Evolutionary conservation across 2,329 filamentous ascomycete genomes (phyloP).

Genomic region (Dactylellina haptotyla): DNA sequence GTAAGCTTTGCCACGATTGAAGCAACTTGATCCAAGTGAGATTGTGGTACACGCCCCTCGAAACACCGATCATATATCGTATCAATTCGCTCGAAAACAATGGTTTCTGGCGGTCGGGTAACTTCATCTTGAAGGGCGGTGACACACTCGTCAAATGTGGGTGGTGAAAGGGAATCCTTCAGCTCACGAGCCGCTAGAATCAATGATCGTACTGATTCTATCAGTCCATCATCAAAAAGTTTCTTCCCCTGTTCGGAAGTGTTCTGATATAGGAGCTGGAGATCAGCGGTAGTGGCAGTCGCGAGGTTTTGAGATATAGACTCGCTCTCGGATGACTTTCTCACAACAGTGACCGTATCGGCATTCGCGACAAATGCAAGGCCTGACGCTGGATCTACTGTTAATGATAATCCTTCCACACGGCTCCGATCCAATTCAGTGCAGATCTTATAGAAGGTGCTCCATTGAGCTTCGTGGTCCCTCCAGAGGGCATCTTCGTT

Average conservation of each 20-base stretch:
- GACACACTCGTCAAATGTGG: slow-evolving; percentile 74
- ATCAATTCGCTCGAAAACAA: slow-evolving; percentile 78
- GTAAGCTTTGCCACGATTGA: slow-evolving; percentile 25
- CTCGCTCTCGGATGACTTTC: slow-evolving; percentile 82
- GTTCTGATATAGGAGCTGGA: slow-evolving; percentile 54
- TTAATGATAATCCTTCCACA: slow-evolving; percentile 81
- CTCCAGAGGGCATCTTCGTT: slow-evolving; percentile 75
- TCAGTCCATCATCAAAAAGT: slow-evolving; percentile 41
- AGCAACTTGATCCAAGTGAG: slow-evolving; percentile 67
- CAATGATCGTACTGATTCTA: slow-evolving; percentile 61
- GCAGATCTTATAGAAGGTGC: slow-evolving; percentile 85
- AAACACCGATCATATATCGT: slow-evolving; percentile 82
- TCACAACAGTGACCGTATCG: slow-evolving; percentile 80
- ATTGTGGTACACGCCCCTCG: slow-evolving; percentile 80
- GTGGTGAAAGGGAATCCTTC: slow-evolving; percentile 74
- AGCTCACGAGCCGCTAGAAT: slow-evolving; percentile 77
- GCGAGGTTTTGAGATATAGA: slow-evolving; percentile 75
- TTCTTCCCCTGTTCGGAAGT: slow-evolving; percentile 23
- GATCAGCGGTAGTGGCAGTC: slow-evolving; percentile 64
- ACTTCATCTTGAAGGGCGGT: slow-evolving; percentile 76
- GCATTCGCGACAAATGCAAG: slow-evolving; percentile 86
- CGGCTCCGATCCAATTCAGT: slow-evolving; percentile 86
- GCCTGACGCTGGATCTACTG: slow-evolving; percentile 75
- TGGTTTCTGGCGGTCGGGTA: slow-evolving; percentile 76
- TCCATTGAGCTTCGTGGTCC: slow-evolving; percentile 85